Percentiles rank a stretch among this genome's conserved stretches.
These are phyloP conservation scores for Dioszegia crocea DNA, from an alignment of 768 basidiomycete species.

Conservation along the genomic window DNA sequence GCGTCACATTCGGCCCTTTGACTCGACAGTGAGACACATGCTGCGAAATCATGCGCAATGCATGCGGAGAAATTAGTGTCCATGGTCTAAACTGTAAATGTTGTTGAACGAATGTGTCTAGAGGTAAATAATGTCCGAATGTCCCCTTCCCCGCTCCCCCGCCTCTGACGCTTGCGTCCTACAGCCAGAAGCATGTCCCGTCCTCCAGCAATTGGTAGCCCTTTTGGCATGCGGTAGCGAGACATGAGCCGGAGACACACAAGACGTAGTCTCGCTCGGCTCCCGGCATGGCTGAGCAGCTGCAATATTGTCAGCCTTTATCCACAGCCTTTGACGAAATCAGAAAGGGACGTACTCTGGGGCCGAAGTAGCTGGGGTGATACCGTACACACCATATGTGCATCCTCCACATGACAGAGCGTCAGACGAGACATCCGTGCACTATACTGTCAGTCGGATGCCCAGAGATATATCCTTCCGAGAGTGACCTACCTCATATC, in stretches of 20 bases:
- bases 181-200: slow-evolving; percentile 3
- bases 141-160: too few species aligned
- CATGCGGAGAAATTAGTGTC: too few species aligned
- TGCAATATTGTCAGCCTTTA: neutral
- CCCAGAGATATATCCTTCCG: too few species aligned
- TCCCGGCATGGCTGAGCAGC: neutral
- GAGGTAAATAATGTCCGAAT: too few species aligned
- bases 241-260: neutral
- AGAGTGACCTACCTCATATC: neutral
- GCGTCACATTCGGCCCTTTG: too few species aligned
- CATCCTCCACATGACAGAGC: neutral
- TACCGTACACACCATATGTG: neutral
- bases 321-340: too few species aligned
- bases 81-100: too few species aligned
- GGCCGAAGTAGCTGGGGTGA: neutral
- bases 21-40: too few species aligned
- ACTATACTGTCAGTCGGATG: neutral
- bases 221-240: slow-evolving; percentile 1
- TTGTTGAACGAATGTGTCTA: neutral
- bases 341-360: neutral
- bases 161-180: too few species aligned
- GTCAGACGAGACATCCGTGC: neutral
- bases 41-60: too few species aligned
- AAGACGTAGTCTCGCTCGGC: neutral
- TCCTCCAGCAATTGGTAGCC: neutral